Percentiles rank a stretch among this genome's conserved stretches.
phyloP scores from a whole-genome alignment of 768 basidiomycete species.

The Mycena galopus region DNA sequence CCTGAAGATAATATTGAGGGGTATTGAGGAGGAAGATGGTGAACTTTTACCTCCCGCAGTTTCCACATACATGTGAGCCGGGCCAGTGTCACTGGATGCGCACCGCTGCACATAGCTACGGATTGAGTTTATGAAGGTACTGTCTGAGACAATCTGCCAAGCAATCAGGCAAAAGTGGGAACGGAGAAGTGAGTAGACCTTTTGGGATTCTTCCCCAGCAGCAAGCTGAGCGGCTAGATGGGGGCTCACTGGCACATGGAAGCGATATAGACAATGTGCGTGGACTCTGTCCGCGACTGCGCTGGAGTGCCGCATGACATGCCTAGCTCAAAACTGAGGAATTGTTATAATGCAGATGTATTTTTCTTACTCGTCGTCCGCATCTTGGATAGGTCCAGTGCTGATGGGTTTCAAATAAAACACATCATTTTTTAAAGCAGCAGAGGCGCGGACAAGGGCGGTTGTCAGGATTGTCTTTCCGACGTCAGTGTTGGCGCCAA shows the following conservation, averaged over 20 bases:
- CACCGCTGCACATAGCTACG: conserved; percentile 70
- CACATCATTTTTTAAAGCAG: conserved; percentile 61
- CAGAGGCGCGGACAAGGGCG: conserved; percentile 86
- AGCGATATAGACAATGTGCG: conserved; percentile 84
- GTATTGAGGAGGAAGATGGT: conserved; percentile 4
- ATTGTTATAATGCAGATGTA: not conserved
- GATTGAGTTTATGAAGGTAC: conserved; percentile 74
- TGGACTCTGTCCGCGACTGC: conserved; percentile 56
- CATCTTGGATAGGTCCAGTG: conserved; percentile 83
- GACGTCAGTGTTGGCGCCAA: conserved; percentile 96
- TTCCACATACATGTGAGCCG: conserved; percentile 85
- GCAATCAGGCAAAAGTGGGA: conserved; percentile 35
- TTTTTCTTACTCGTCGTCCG: conserved; percentile 82
- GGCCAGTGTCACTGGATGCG: conserved; percentile 49
- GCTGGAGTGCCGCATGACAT: conserved; percentile 70
- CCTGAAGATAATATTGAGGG: conserved; percentile 60
- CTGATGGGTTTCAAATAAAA: conserved; percentile 93
- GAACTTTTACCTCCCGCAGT: conserved; percentile 87
- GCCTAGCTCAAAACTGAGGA: conserved; percentile 57
- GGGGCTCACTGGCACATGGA: conserved; percentile 92
- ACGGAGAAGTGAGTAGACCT: conserved; percentile 41
- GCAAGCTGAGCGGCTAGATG: conserved; percentile 84
- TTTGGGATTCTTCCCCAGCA: conserved; percentile 43
- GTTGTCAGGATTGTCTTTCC: conserved; percentile 94
- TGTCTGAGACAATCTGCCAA: conserved; percentile 71